Percentiles rank a stretch among this genome's conserved stretches.
Conservation (phyloP, 371 early-diverging fungal genomes). For the Coemansia sp. region DNA sequence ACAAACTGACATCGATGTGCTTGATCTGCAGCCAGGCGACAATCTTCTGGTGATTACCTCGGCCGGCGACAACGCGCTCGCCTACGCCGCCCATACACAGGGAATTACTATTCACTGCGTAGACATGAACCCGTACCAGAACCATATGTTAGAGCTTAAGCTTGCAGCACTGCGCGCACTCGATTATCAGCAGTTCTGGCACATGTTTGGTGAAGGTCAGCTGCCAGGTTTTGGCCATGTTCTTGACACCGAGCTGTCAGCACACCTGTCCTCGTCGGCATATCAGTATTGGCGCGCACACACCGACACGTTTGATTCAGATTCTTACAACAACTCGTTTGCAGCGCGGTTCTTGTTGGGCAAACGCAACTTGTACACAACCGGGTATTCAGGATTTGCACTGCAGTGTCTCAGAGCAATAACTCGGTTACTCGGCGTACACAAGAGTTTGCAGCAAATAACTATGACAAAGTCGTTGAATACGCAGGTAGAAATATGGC, state of each 20-base stretch:
- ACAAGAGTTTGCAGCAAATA: conserved; percentile 60
- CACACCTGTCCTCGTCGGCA: conserved; percentile 70
- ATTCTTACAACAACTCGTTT: not conserved
- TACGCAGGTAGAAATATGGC: conserved; percentile 68
- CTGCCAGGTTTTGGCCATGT: conserved; percentile 62
- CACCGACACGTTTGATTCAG: conserved; percentile 20
- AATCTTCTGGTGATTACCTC: conserved; percentile 81
- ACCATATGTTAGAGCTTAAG: conserved; percentile 82
- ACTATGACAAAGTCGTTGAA: conserved; percentile 58
- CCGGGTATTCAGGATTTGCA: conserved; percentile 83
- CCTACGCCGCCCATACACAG: conserved; percentile 71
- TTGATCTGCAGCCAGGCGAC: conserved; percentile 68
- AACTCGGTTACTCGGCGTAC: conserved; percentile 61
- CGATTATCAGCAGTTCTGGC: conserved; percentile 71
- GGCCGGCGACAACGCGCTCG: conserved; percentile 84
- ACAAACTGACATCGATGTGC: conserved; percentile 67
- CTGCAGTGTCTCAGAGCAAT: conserved; percentile 69
- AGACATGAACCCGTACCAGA: conserved; percentile 90
- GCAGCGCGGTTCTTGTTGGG: conserved; percentile 44
- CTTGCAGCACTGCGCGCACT: conserved; percentile 67
- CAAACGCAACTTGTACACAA: conserved; percentile 73
- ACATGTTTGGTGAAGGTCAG: conserved; percentile 77
- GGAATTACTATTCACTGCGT: conserved; percentile 76
- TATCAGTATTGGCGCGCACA: conserved; percentile 80
- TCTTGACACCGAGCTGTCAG: conserved; percentile 69